Conservation (phyloP, 441 rosid genomes). For the Capsella rubella region DNA sequence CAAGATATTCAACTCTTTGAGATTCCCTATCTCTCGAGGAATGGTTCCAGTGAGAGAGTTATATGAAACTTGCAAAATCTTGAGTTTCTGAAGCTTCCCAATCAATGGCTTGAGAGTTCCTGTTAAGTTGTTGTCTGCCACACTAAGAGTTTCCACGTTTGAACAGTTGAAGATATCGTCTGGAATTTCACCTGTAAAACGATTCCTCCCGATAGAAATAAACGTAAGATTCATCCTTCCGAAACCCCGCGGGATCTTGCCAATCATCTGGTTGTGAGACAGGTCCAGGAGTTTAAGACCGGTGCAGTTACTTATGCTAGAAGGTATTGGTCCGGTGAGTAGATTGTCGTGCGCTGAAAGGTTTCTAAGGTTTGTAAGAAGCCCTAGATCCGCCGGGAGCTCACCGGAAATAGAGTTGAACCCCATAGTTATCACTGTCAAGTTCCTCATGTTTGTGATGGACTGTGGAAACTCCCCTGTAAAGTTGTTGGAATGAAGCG, state of each 20-base stretch:
- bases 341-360: constrained; percentile 54
- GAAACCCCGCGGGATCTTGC: constrained; percentile 67
- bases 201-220: constrained; percentile 55
- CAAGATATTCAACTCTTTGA: constrained; percentile 54
- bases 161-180: constrained; percentile 80
- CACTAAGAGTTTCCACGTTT: constrained; percentile 42
- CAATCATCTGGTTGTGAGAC: constrained; percentile 52
- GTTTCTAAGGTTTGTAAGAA: constrained; percentile 67
- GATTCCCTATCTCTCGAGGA: constrained; percentile 71
- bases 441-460: constrained; percentile 61
- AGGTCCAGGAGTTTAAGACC: constrained; percentile 50
- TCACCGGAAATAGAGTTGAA: constrained; percentile 65
- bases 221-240: constrained; percentile 64
- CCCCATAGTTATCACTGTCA: constrained; percentile 68
- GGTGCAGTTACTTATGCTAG: constrained; percentile 77
- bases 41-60: constrained; percentile 69
- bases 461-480: constrained; percentile 71
- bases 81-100: constrained; percentile 64
- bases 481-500: constrained; percentile 72
- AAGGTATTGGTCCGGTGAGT: constrained; percentile 81
- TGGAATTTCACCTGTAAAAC: constrained; percentile 72
- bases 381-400: constrained; percentile 68
- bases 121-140: constrained; percentile 60
- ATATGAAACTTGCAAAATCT: constrained; percentile 39
- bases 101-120: constrained; percentile 66